phyloP scores from a whole-genome alignment of 31 red algal species.

The Porphyra umbilicalis region DNA sequence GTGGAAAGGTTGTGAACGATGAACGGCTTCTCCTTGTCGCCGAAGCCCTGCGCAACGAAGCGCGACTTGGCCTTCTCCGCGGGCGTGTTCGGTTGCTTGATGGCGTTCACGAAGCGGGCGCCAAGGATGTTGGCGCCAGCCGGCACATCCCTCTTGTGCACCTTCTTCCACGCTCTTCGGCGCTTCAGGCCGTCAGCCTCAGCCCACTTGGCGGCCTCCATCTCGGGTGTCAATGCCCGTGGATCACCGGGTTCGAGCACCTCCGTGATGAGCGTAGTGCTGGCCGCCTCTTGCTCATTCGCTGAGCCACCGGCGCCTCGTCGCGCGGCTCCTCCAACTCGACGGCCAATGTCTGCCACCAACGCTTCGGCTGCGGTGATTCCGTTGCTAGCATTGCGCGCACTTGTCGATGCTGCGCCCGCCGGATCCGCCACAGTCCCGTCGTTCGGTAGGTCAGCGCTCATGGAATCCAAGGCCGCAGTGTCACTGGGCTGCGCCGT shows the following conservation, averaged over 20 bases:
- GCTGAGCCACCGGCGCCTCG: not conserved
- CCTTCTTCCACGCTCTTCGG: not conserved
- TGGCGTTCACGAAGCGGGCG: constrained; percentile 17
- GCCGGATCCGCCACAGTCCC: no score
- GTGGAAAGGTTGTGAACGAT: constrained; percentile 19
- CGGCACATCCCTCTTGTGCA: constrained; percentile 14
- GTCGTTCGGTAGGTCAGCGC: no score
- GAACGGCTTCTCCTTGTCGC: not conserved
- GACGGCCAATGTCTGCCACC: not conserved
- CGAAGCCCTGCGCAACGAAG: constrained; percentile 13
- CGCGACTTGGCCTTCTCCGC: constrained; percentile 14
- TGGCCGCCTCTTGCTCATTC: no score
- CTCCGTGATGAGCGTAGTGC: constrained; percentile 24
- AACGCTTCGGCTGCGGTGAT: not conserved
- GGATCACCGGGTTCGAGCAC: constrained; percentile 1
- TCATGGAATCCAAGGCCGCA: no score
- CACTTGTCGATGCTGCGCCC: no score
- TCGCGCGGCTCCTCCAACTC: no score
- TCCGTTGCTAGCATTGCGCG: not conserved
- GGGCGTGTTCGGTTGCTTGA: constrained; percentile 22
- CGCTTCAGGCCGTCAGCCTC: constrained; percentile 9
- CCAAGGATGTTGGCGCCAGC: constrained; percentile 20
- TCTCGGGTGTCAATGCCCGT: not conserved
- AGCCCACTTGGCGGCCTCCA: not conserved
- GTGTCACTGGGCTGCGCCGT: no score